Conservation (phyloP, 345 rosid species). For the Iberis pinnata region DNA sequence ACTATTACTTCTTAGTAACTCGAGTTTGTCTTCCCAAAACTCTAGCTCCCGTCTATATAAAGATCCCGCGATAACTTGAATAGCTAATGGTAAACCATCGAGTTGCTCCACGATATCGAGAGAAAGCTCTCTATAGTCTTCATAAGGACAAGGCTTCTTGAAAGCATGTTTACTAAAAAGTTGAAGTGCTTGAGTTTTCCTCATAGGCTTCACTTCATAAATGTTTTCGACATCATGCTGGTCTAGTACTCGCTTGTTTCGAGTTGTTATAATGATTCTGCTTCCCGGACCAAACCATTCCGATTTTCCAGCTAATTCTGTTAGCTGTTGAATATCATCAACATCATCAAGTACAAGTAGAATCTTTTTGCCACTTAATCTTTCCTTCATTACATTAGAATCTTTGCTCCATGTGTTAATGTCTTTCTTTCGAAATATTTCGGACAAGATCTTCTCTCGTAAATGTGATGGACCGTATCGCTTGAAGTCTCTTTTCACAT, state of each 20-base stretch:
- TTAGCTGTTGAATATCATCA: conserved; percentile 23
- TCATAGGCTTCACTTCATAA: conserved; percentile 28
- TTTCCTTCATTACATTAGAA: conserved; percentile 18
- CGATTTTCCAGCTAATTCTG: conserved; percentile 22
- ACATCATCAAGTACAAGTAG: conserved; percentile 30
- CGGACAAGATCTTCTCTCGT: conserved; percentile 19
- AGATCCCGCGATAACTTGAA: conserved; percentile 33
- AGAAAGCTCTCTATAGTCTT: conserved; percentile 22
- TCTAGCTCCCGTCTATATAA: conserved; percentile 20
- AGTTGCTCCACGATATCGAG: conserved; percentile 21
- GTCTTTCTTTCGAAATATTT: conserved; percentile 12
- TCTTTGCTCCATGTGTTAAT: conserved; percentile 4
- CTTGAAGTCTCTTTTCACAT: conserved; percentile 34
- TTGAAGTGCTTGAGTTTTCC: conserved; percentile 28
- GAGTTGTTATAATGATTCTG: conserved; percentile 27
- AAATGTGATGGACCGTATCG: conserved; percentile 4
- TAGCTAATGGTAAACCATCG: conserved; percentile 37
- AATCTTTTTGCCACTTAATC: conserved; percentile 18
- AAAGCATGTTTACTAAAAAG: conserved; percentile 32
- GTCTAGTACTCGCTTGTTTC: conserved; percentile 29
- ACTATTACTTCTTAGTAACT: conserved; percentile 10
- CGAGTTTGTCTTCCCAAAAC: conserved; percentile 26
- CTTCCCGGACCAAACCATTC: too few relatives aligned
- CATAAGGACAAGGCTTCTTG: conserved; percentile 15
- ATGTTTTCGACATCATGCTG: conserved; percentile 14